Percentiles rank a stretch among this genome's conserved stretches.
Evolutionary conservation across 106 monocot species (phyloP).

Genomic region (Alisma plantagoaquatica): DNA sequence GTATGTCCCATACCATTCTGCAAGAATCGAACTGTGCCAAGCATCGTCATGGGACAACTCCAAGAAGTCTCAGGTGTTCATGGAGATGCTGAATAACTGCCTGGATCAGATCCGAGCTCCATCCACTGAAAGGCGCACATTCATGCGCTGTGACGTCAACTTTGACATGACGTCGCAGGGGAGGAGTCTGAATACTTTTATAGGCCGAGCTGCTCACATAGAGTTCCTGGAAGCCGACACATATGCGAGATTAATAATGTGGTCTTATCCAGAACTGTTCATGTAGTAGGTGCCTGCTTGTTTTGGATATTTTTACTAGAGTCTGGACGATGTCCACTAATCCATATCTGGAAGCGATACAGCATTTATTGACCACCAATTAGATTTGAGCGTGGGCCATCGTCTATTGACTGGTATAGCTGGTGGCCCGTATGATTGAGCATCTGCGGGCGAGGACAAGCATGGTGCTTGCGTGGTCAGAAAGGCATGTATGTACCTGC

Average conservation of each 20-base stretch:
- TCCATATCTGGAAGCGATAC: too few species aligned
- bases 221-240: slow-evolving; percentile 87
- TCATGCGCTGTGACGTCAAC: slow-evolving; percentile 91
- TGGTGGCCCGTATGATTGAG: too few species aligned
- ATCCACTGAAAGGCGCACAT: slow-evolving; percentile 49
- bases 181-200: slow-evolving; percentile 73
- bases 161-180: slow-evolving; percentile 74
- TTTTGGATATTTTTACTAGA: too few species aligned
- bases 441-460: too few species aligned
- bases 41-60: slow-evolving; percentile 72
- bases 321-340: too few species aligned
- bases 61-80: slow-evolving; percentile 81
- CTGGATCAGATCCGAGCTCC: slow-evolving; percentile 86
- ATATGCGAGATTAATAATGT: slow-evolving; percentile 81
- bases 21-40: slow-evolving; percentile 82
- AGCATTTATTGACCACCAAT: too few species aligned
- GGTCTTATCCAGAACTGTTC: slow-evolving; percentile 88
- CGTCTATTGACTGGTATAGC: too few species aligned
- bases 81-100: slow-evolving; percentile 93
- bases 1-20: slow-evolving; percentile 96
- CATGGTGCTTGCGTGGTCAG: too few species aligned
- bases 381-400: too few species aligned
- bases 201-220: slow-evolving; percentile 92
- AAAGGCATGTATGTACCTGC: too few species aligned
- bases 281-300: slow-evolving; percentile 20